These are phyloP conservation scores for Mucuna pruriens DNA, from an alignment of 306 rosid species.

Conservation along the genomic window DNA sequence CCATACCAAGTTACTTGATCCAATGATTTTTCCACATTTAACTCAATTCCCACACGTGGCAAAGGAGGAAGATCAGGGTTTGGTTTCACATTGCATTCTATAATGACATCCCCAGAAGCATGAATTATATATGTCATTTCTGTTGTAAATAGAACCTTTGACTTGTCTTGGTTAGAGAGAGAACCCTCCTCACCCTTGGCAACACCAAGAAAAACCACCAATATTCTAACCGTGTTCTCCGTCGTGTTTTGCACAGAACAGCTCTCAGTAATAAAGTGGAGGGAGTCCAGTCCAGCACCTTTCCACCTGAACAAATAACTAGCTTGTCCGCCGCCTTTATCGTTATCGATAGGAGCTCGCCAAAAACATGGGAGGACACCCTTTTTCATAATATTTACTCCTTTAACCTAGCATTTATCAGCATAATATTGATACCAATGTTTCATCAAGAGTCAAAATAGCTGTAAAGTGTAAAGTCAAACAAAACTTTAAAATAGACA, in stretches of 20 bases:
- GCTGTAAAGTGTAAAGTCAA: not conserved
- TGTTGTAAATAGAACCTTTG: constrained; percentile 52
- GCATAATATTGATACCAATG: constrained; percentile 22
- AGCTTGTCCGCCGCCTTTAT: constrained; percentile 72
- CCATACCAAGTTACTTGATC: constrained; percentile 83
- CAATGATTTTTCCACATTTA: constrained; percentile 71
- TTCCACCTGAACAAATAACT: constrained; percentile 86
- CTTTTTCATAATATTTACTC: constrained; percentile 65
- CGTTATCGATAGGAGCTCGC: constrained; percentile 94
- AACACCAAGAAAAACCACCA: constrained; percentile 61
- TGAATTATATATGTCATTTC: constrained; percentile 64
- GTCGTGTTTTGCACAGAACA: constrained; percentile 55
- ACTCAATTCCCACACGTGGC: constrained; percentile 88
- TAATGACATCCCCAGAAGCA: constrained; percentile 80
- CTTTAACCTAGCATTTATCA: constrained; percentile 63
- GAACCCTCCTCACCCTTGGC: constrained; percentile 46
- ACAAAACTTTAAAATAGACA: not conserved
- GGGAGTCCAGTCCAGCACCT: constrained; percentile 68
- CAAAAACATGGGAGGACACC: constrained; percentile 89
- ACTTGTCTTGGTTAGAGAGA: constrained; percentile 36
- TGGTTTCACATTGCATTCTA: constrained; percentile 72
- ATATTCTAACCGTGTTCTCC: constrained; percentile 50
- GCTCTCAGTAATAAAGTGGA: constrained; percentile 64
- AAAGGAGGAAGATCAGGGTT: constrained; percentile 80
- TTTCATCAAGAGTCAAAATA: constrained; percentile 14